Evolutionary conservation across 2,329 filamentous ascomycete genomes (phyloP), one percentile per base, ranked within the genome.

Genomic region (Aspergillus candidus): DNA sequence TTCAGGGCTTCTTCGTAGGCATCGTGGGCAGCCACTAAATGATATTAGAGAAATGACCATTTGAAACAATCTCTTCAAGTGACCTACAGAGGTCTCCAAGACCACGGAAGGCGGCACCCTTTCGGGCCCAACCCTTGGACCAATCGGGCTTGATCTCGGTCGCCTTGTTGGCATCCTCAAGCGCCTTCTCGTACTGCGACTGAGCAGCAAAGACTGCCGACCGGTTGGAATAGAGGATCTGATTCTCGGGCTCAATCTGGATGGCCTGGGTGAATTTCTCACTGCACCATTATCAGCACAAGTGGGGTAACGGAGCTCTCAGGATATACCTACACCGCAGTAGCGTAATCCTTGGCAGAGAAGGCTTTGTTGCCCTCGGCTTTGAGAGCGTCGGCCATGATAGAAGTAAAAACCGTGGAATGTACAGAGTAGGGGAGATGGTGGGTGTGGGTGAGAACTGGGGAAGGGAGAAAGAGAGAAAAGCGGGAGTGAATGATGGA

Each of bases 291-390:
- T 18, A 38, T 47, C 14, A 54, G 44, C 32, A 38, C 22, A 22
- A 13, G 54, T 52, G 55, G 55, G 55, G 52, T 57, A 55, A 44
- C 41, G 45, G 38, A 48, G 50, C 43, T 38, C 40, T 41, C 22
- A 36, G 45, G 50, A 81, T 87, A 72, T 79, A 82, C 88, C 72
- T 79, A 97, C 91, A 95, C 82, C 63, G 93, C 93, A 68, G 91
- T 88, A 62, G 89, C 79, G 69, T 95, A 98, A 72, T 97, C 89
- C 79, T 97, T 97, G 51, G 88, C 89, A 55, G 88, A 85, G 71
- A 98, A 98, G 71, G 94, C 90, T 77, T 94, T 94, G 78, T 98
- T 98, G 76, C 91, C 93, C 67, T 93, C 85, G 62, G 90, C 88
- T 78, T 98, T 98, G 62, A 98, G 82, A 80, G 91, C 78, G 70